These are phyloP conservation scores for Jatropha multifida DNA, from an alignment of 441 rosid genomes.

Conservation along the genomic window DNA sequence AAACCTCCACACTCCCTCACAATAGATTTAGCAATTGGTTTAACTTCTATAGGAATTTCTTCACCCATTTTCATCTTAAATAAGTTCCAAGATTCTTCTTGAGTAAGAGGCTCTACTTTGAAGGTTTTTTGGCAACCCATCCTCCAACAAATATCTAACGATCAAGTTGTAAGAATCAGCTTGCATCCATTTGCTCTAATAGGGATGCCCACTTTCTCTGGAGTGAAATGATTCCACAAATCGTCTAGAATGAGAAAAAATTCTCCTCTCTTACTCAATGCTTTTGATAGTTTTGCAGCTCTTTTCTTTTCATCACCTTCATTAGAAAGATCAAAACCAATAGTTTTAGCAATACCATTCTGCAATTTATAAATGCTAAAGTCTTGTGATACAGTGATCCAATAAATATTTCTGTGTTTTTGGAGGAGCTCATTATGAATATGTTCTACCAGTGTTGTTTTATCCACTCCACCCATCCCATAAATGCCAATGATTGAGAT, in stretches of 20 bases:
- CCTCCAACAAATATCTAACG: neutral
- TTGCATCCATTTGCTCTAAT: neutral
- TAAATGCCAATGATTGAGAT: constrained; percentile 15
- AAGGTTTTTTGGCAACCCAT: constrained; percentile 13
- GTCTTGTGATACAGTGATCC: constrained; percentile 20
- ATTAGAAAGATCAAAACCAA: neutral
- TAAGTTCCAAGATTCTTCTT: constrained; percentile 7
- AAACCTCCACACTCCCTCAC: constrained; percentile 16
- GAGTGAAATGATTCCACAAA: neutral
- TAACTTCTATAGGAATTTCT: neutral
- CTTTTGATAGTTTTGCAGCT: neutral
- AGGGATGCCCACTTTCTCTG: constrained; percentile 20
- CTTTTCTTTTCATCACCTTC: constrained; percentile 4
- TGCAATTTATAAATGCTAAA: constrained; percentile 17
- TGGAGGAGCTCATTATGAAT: constrained; percentile 5
- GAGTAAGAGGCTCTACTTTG: constrained; percentile 10
- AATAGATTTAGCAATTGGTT: neutral
- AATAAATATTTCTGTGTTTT: constrained; percentile 12
- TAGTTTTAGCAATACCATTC: constrained; percentile 1
- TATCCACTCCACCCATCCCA: constrained; percentile 26
- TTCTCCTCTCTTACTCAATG: neutral
- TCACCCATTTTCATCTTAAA: neutral
- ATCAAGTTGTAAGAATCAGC: constrained; percentile 26
- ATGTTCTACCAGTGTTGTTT: constrained; percentile 16
- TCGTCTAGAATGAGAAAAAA: constrained; percentile 21